Evolutionary conservation across 2,329 filamentous ascomycete genomes (phyloP), one percentile per base, ranked within the genome.

Genomic region (Leptosphaerulina australis): DNA sequence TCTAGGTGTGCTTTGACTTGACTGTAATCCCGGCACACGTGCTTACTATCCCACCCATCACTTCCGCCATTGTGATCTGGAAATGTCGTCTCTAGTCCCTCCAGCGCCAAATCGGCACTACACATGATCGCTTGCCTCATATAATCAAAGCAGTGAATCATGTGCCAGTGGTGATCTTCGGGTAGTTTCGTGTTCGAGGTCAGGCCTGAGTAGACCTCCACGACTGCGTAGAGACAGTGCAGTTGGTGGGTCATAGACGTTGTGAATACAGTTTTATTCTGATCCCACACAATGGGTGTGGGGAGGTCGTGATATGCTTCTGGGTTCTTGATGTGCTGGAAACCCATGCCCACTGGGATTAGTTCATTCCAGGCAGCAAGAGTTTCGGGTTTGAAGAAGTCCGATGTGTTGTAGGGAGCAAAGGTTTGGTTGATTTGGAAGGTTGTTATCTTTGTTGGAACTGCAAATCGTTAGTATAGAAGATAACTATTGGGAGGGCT

Each of bases 101-200:
- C 68, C 0, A 71, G 49, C 14, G 54, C 53, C 58, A 70, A 60
- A 55, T 71, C 68, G 1, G 68, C 68, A 20, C 35, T 51, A 34
- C 68, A 71, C 58, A 69, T 55, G 33, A 71, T 71, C 1, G 68
- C 63, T 39, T 71, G 68, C 1, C 68, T 60, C 66, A 71, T 64
- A 50, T 70, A 71, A 31, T 71, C 68, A 38, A 70, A 71, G 58
- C 68, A 70, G 38, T 71, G 68, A 18, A 70, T 71, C 66, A 70
- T 70, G 40, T 71, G 68, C 68, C 67, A 70, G 53, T 70, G 68
- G 41, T 71, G 67, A 37, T 70, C 67, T 24, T 71, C 67, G 29
- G 66, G 64, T 10, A 71, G 53, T 14, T 55, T 31, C 25, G 59
- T 59, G 21, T 58, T 55, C 17, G 56, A 59, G 6, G 53, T 68